These are phyloP conservation scores for Dryadomyces quercivorus DNA, from an alignment of 2,329 filamentous ascomycete genomes.

Conservation along the genomic window DNA sequence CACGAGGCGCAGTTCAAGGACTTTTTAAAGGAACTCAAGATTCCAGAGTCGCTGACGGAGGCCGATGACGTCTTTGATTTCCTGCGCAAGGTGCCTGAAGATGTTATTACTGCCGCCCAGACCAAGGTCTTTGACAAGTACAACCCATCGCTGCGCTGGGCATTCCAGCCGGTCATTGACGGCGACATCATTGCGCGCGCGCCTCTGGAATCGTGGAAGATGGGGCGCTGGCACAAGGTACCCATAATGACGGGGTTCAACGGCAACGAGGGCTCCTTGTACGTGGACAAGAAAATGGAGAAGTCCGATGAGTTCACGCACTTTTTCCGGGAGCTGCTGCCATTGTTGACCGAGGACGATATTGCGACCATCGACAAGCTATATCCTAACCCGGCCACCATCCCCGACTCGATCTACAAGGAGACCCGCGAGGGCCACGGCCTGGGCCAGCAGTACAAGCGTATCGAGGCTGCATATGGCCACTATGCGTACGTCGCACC, in stretches of 20 bases:
- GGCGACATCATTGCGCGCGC: constrained; percentile 17
- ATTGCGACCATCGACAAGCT: constrained; percentile 22
- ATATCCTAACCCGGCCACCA: constrained; percentile 26
- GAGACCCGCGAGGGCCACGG: constrained; percentile 19
- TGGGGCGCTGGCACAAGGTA: constrained; percentile 18
- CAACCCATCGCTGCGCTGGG: constrained; percentile 24
- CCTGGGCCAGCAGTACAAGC: constrained; percentile 33
- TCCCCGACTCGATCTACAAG: constrained; percentile 22
- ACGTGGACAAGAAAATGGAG: constrained; percentile 25
- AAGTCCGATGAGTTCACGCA: constrained; percentile 20
- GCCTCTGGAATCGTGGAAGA: constrained; percentile 15
- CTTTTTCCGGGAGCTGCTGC: constrained; percentile 27
- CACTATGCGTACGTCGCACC: constrained; percentile 41
- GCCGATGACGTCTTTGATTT: constrained; percentile 29
- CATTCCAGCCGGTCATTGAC: constrained; percentile 44
- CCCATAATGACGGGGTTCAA: constrained; percentile 31
- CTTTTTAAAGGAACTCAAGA: constrained; percentile 31
- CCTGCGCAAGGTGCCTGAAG: constrained; percentile 24
- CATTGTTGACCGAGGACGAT: constrained; percentile 22
- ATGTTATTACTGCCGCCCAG: constrained; percentile 20
- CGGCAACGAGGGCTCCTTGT: constrained; percentile 29
- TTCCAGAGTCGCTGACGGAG: constrained; percentile 30
- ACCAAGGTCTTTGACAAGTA: constrained; percentile 21
- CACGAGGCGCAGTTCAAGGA: constrained; percentile 37
- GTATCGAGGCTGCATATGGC: constrained; percentile 39